Evolutionary conservation across 2,329 filamentous ascomycete species (phyloP).

Genomic region (Penicillium sp.): DNA sequence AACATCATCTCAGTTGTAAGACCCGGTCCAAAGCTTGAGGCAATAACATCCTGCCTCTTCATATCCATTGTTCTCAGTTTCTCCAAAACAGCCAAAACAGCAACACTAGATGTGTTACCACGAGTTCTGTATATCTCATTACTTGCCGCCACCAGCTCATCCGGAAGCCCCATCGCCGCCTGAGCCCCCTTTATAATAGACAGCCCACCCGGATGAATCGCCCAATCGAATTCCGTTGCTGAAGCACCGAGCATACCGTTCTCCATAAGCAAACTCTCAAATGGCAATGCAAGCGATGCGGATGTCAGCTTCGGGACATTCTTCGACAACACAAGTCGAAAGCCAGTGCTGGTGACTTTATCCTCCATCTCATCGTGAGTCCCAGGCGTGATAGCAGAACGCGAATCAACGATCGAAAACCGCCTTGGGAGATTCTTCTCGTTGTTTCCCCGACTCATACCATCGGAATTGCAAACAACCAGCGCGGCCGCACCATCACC

Average conservation of each 20-base stretch:
- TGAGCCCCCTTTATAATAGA: not conserved
- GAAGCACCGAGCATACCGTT: not conserved
- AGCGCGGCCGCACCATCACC: not conserved
- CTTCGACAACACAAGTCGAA: not conserved
- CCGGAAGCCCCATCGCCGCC: not conserved
- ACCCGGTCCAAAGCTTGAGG: not conserved
- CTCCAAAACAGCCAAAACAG: not conserved
- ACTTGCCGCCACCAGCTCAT: not conserved
- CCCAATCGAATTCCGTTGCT: not conserved
- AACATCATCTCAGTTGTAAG: not conserved
- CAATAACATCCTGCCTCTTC: not conserved
- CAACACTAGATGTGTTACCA: not conserved
- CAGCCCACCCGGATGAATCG: not conserved
- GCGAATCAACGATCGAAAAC: not conserved
- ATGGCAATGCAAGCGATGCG: not conserved
- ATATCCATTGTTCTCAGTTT: not conserved
- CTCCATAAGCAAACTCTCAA: not conserved
- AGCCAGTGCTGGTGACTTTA: not conserved
- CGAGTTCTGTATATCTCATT: not conserved
- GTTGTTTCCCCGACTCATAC: not conserved
- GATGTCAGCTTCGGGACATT: not conserved
- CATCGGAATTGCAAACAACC: not conserved
- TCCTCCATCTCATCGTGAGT: not conserved
- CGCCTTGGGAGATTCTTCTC: not conserved
- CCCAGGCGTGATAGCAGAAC: not conserved